Conservation (phyloP, 2,329 filamentous ascomycete species). For the Exophiala xenobiotica region DNA sequence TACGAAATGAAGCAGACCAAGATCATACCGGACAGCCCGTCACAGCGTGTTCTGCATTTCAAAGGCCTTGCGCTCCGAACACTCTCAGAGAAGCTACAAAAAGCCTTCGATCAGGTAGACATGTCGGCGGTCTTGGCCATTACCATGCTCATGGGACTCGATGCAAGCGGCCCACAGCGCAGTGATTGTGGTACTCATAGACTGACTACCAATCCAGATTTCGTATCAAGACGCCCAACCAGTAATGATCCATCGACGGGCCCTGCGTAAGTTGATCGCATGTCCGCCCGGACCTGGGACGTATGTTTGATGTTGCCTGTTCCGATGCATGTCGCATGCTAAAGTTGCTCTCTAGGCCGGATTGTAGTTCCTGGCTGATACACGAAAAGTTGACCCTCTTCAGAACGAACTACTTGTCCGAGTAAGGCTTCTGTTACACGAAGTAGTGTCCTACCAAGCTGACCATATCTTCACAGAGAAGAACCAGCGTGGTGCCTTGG, state of each 20-base stretch:
- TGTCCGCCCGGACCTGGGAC: neutral
- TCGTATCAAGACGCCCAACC: slow-evolving; percentile 5
- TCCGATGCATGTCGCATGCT: neutral
- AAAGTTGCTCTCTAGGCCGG: neutral
- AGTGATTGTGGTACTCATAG: no score
- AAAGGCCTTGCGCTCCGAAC: slow-evolving; percentile 4
- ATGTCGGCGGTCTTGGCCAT: slow-evolving; percentile 6
- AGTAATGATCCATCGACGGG: slow-evolving; percentile 8
- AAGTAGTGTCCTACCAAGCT: no score
- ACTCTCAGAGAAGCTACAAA: slow-evolving; percentile 4
- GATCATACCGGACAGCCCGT: neutral
- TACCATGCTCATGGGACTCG: slow-evolving; percentile 7
- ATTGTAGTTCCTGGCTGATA: neutral
- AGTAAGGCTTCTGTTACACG: neutral
- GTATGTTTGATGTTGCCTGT: neutral
- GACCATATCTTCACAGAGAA: neutral
- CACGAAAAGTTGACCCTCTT: neutral
- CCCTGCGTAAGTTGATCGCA: slow-evolving; percentile 6
- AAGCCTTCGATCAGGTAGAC: neutral
- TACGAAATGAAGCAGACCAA: slow-evolving; percentile 1
- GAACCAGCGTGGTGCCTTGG: neutral
- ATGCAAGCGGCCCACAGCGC: slow-evolving; percentile 1
- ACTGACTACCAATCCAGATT: slow-evolving; percentile 1
- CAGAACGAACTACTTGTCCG: neutral
- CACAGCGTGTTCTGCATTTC: slow-evolving; percentile 7